These are phyloP conservation scores for Ceratobasidium sp. DNA, from an alignment of 1,284 basidiomycete genomes.

Conservation along the genomic window DNA sequence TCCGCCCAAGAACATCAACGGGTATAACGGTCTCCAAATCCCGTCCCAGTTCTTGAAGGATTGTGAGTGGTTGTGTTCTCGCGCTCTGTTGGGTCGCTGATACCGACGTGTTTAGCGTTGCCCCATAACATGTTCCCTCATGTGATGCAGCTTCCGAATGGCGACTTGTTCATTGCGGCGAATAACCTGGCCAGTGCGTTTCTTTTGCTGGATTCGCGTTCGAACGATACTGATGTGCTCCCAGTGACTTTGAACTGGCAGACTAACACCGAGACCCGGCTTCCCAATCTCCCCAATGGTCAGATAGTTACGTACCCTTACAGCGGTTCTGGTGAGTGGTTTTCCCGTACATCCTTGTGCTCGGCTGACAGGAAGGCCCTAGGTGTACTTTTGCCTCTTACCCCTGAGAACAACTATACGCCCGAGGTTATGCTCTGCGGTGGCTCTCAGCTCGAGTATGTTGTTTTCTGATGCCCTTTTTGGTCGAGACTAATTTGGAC, in stretches of 20 bases:
- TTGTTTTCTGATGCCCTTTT: conserved; percentile 18
- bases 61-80: neutral
- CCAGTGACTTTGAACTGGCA: conserved; percentile 82
- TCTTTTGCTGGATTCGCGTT: neutral
- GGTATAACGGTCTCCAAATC: conserved; percentile 65
- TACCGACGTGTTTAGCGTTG: neutral
- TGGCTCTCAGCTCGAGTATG: conserved; percentile 61
- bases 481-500: conserved; percentile 51
- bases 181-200: conserved; percentile 23
- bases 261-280: conserved; percentile 68
- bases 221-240: conserved; percentile 41
- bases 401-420: conserved; percentile 68
- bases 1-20: conserved; percentile 76
- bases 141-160: conserved; percentile 5
- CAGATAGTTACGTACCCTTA: conserved; percentile 87
- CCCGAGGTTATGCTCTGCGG: conserved; percentile 84
- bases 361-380: conserved; percentile 44
- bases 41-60: conserved; percentile 66
- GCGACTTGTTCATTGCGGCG: conserved; percentile 19
- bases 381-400: conserved; percentile 76
- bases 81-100: neutral
- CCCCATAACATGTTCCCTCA: conserved; percentile 33
- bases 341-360: conserved; percentile 51
- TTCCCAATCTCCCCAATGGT: conserved; percentile 79
- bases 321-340: conserved; percentile 60